Percentiles rank a stretch among this genome's conserved stretches.
Evolutionary conservation across 148 eudicot species (phyloP).

Genomic region (Tetragonia tetragonoides): DNA sequence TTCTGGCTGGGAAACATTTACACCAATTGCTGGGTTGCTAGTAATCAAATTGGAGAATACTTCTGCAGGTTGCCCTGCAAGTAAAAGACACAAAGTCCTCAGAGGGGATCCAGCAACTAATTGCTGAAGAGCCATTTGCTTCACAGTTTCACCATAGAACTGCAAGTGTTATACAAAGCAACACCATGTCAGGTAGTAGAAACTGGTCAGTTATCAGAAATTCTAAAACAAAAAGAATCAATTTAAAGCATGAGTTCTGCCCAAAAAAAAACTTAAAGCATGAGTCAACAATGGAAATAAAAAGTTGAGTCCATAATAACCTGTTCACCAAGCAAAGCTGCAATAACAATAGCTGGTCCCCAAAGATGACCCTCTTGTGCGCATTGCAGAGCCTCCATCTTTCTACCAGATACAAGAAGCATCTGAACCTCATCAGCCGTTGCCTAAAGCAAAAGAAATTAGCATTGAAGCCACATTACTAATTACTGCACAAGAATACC

Average conservation of each 20-base stretch:
- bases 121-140: conserved; percentile 84
- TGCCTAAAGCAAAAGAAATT: conserved; percentile 40
- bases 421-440: conserved; percentile 77
- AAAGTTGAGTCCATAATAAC: conserved; percentile 27
- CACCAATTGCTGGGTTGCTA: conserved; percentile 33
- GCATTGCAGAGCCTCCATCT: conserved; percentile 71
- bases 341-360: conserved; percentile 87
- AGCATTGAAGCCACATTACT: background rate
- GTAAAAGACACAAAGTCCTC: conserved; percentile 77
- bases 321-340: conserved; percentile 83
- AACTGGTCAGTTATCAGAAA: background rate
- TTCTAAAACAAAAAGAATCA: background rate
- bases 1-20: conserved; percentile 39
- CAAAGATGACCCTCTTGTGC: conserved; percentile 85
- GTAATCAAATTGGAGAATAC: conserved; percentile 51
- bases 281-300: background rate
- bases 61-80: conserved; percentile 85
- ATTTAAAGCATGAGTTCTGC: background rate
- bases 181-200: conserved; percentile 10
- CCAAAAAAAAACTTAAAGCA: background rate
- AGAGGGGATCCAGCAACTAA: conserved; percentile 75
- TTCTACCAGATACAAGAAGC: conserved; percentile 86
- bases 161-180: conserved; percentile 27
- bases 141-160: conserved; percentile 80
- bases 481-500: conserved; percentile 1